Conservation (phyloP, 1,284 basidiomycete genomes). For the Phellopilus nigrolimitatus region DNA sequence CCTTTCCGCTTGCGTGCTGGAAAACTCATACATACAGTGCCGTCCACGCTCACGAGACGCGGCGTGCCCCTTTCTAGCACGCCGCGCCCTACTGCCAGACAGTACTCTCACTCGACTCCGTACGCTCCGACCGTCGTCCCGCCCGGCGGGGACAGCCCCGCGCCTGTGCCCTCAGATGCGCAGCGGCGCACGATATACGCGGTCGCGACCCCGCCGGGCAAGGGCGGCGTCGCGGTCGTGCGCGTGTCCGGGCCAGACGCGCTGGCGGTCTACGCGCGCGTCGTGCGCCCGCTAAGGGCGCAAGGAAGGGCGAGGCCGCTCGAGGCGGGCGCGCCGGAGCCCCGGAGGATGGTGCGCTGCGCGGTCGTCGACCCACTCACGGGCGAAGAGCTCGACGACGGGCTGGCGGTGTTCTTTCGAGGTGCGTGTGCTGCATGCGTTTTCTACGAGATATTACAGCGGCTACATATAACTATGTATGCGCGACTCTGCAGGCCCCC, state of each 20-base stretch:
- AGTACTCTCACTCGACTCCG: no score
- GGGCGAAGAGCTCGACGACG: constrained; percentile 70
- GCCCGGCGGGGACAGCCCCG: not conserved
- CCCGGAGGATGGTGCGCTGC: constrained; percentile 70
- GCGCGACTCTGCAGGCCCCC: constrained; percentile 42
- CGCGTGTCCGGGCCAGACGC: constrained; percentile 77
- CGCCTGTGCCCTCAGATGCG: constrained; percentile 41
- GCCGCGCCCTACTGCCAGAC: no score
- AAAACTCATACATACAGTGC: no score
- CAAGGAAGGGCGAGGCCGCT: constrained; percentile 17
- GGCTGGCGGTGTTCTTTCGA: constrained; percentile 76
- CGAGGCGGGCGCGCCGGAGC: constrained; percentile 30
- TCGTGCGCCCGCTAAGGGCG: constrained; percentile 37
- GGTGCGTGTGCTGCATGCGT: constrained; percentile 39
- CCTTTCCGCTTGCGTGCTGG: no score
- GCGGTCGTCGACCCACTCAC: constrained; percentile 61
- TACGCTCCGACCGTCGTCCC: not conserved
- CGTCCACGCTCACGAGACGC: not conserved
- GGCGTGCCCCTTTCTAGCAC: no score
- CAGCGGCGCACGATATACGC: constrained; percentile 79
- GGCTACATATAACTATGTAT: not conserved
- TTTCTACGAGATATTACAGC: no score
- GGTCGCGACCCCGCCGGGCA: constrained; percentile 78
- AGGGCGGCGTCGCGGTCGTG: constrained; percentile 77
- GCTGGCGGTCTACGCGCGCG: constrained; percentile 48